Evolutionary conservation across 1,284 basidiomycete species (phyloP).

Genomic region (Ganoderma lucidum): DNA sequence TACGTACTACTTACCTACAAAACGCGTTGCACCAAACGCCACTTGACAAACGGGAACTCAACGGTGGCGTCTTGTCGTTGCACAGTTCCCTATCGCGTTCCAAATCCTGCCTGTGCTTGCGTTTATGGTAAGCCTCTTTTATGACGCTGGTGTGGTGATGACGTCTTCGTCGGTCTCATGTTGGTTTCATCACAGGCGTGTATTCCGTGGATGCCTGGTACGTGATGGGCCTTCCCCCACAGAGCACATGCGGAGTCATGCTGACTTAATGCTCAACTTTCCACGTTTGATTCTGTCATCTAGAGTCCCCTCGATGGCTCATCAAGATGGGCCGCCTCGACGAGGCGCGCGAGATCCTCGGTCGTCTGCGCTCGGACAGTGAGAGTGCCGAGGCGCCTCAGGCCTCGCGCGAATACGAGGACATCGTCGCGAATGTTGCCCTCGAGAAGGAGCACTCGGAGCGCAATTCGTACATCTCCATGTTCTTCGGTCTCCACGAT

Average conservation of each 20-base stretch:
- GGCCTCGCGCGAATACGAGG: constrained; percentile 45
- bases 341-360: constrained; percentile 54
- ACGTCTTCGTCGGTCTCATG: constrained; percentile 11
- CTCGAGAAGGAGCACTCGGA: constrained; percentile 52
- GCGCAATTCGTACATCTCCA: constrained; percentile 54
- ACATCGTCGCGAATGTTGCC: constrained; percentile 51
- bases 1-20: constrained; percentile 30
- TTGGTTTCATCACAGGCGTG: constrained; percentile 27
- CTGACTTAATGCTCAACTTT: not conserved
- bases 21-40: not conserved
- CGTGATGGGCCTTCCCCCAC: constrained; percentile 17
- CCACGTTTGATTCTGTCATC: not conserved
- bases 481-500: constrained; percentile 56
- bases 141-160: not conserved
- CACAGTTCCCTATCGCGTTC: constrained; percentile 56
- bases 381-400: constrained; percentile 38
- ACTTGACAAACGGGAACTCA: constrained; percentile 3
- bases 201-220: constrained; percentile 41
- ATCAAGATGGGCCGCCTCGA: constrained; percentile 57
- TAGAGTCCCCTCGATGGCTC: constrained; percentile 66
- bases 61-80: constrained; percentile 26
- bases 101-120: constrained; percentile 55
- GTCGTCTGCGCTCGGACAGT: constrained; percentile 42
- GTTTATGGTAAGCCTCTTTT: constrained; percentile 46
- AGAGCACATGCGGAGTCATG: not conserved